These are phyloP conservation scores for Brassica rapa DNA, from an alignment of 345 rosid genomes.

Conservation along the genomic window DNA sequence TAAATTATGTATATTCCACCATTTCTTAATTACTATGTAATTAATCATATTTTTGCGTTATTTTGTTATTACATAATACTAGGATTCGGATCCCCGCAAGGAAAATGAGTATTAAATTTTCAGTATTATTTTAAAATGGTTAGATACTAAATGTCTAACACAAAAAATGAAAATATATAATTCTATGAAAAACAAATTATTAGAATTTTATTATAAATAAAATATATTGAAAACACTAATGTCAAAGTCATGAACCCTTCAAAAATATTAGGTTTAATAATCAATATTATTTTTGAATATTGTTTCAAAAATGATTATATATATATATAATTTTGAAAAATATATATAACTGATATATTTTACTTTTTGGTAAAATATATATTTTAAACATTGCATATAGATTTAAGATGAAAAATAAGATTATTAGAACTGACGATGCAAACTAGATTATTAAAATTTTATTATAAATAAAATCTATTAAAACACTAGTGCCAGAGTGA, in stretches of 20 bases:
- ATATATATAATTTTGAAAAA: too few relatives aligned
- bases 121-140: background rate
- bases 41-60: background rate
- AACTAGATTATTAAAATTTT: too few relatives aligned
- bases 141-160: background rate
- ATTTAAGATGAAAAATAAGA: too few relatives aligned
- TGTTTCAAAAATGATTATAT: too few relatives aligned
- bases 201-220: background rate
- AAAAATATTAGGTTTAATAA: too few relatives aligned
- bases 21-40: background rate
- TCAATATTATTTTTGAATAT: background rate
- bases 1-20: background rate
- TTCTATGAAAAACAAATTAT: background rate
- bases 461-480: too few relatives aligned
- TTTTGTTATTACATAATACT: background rate
- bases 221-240: background rate
- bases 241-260: background rate
- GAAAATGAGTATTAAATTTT: background rate
- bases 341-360: too few relatives aligned
- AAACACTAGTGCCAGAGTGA: background rate
- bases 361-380: too few relatives aligned
- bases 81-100: background rate
- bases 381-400: too few relatives aligned
- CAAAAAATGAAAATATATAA: background rate
- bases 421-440: too few relatives aligned